Conservation (phyloP, 1,284 basidiomycete genomes). For the Rugosomyces carneus region DNA sequence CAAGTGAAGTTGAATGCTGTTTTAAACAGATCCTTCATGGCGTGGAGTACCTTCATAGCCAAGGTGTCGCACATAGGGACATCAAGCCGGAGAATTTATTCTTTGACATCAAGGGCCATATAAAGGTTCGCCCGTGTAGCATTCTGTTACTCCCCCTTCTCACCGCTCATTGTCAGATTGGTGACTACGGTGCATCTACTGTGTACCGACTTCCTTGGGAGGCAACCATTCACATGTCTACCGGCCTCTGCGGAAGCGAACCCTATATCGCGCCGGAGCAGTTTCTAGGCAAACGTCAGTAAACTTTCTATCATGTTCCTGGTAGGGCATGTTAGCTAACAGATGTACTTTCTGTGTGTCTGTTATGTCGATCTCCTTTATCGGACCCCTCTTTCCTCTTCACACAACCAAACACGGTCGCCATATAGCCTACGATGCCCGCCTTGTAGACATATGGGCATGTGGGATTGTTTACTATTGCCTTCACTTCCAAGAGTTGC, state of each 20-base stretch:
- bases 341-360: slow-evolving; percentile 26
- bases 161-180: slow-evolving; percentile 59
- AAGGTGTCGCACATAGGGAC: slow-evolving; percentile 96
- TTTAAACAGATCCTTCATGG: slow-evolving; percentile 96
- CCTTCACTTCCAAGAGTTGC: slow-evolving; percentile 93
- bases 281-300: slow-evolving; percentile 91
- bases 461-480: slow-evolving; percentile 98
- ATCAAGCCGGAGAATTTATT: slow-evolving; percentile 98
- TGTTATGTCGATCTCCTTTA: slow-evolving; percentile 16
- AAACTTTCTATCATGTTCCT: slow-evolving; percentile 18
- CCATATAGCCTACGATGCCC: slow-evolving; percentile 86
- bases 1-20: slow-evolving; percentile 92
- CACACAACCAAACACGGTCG: neutral
- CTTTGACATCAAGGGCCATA: slow-evolving; percentile 87
- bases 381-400: slow-evolving; percentile 10
- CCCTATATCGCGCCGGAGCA: slow-evolving; percentile 99
- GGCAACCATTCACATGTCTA: slow-evolving; percentile 93
- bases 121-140: slow-evolving; percentile 62
- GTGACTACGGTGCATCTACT: slow-evolving; percentile 97
- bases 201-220: slow-evolving; percentile 99
- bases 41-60: slow-evolving; percentile 86
- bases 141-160: slow-evolving; percentile 16
- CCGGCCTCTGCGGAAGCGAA: slow-evolving; percentile 94
- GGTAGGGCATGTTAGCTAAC: slow-evolving; percentile 23
- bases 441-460: slow-evolving; percentile 97